Percentiles rank a stretch among this genome's conserved stretches.
Evolutionary conservation across 352 stramenopile genomes (phyloP).

Genomic region (Phytophthora idaei): DNA sequence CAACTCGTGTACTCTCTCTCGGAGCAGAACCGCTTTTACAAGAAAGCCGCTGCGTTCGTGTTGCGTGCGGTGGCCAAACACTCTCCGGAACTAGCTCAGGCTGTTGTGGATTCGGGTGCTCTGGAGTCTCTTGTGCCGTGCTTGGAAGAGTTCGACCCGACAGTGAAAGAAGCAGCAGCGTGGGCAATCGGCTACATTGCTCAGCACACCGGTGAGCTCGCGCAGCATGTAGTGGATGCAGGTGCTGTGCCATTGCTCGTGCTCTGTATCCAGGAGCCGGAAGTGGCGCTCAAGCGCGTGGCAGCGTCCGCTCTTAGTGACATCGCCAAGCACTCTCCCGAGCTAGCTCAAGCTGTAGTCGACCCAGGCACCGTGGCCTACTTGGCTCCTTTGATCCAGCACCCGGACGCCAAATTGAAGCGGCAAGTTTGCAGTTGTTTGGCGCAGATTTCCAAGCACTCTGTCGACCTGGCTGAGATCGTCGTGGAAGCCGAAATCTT

Average conservation of each 20-base stretch:
- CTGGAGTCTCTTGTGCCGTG: conserved; percentile 93
- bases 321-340: conserved; percentile 95
- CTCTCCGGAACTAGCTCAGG: conserved; percentile 93
- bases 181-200: conserved; percentile 97
- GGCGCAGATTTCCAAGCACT: conserved; percentile 96
- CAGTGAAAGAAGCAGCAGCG: conserved; percentile 94
- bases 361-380: conserved; percentile 94
- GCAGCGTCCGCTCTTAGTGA: conserved; percentile 92
- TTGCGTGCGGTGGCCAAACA: conserved; percentile 95
- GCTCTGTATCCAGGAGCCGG: conserved; percentile 95
- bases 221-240: conserved; percentile 93
- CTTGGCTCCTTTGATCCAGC: conserved; percentile 93
- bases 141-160: conserved; percentile 96
- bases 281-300: conserved; percentile 95
- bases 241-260: conserved; percentile 93
- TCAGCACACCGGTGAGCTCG: conserved; percentile 93
- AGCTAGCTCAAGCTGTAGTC: conserved; percentile 93
- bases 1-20: conserved; percentile 96
- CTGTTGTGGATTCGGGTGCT: conserved; percentile 92
- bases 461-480: conserved; percentile 94
- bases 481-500: conserved; percentile 97
- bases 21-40: conserved; percentile 96
- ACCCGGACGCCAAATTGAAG: conserved; percentile 95
- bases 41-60: conserved; percentile 95
- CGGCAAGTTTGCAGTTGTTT: conserved; percentile 91